These are phyloP conservation scores for Dipodascus geniculatus DNA, from an alignment of 805 yeast genomes.

Conservation along the genomic window DNA sequence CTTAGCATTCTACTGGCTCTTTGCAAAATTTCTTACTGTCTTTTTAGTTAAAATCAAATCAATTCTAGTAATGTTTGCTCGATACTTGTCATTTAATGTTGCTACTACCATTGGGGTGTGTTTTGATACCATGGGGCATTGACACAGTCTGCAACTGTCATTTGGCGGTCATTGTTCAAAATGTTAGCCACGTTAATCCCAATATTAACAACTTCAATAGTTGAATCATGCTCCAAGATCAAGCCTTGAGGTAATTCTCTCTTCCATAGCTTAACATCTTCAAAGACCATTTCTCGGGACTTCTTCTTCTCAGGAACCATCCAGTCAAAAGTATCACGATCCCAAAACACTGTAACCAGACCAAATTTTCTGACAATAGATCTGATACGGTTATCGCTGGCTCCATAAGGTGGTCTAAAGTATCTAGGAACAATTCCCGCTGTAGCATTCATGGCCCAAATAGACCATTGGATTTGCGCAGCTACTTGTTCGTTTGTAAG, in stretches of 20 bases:
- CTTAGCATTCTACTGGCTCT: no score
- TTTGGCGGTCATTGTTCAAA: slow-evolving; percentile 42
- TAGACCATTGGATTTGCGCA: slow-evolving; percentile 89
- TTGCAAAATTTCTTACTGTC: no score
- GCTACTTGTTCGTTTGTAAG: slow-evolving; percentile 68
- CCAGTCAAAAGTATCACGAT: slow-evolving; percentile 89
- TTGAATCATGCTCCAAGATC: slow-evolving; percentile 79
- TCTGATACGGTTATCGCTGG: slow-evolving; percentile 78
- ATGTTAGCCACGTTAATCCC: slow-evolving; percentile 49
- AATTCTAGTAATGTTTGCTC: not conserved
- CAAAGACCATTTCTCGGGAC: slow-evolving; percentile 40
- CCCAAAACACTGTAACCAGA: slow-evolving; percentile 83
- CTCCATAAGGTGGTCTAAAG: slow-evolving; percentile 97
- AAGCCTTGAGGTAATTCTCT: slow-evolving; percentile 37
- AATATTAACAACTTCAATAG: slow-evolving; percentile 50
- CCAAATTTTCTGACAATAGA: slow-evolving; percentile 74
- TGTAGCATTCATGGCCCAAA: slow-evolving; percentile 97
- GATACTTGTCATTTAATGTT: not conserved
- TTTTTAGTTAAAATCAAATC: not conserved
- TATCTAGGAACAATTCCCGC: slow-evolving; percentile 78
- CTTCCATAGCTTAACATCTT: slow-evolving; percentile 47
- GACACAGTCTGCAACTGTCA: slow-evolving; percentile 71
- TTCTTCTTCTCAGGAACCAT: slow-evolving; percentile 43
- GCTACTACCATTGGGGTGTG: slow-evolving; percentile 6
- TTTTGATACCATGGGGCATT: slow-evolving; percentile 34